Percentiles rank a stretch among this genome's conserved stretches.
Conservation (phyloP, 192 early-diverging fungal genomes). For the Mortierella hygrophila region DNA sequence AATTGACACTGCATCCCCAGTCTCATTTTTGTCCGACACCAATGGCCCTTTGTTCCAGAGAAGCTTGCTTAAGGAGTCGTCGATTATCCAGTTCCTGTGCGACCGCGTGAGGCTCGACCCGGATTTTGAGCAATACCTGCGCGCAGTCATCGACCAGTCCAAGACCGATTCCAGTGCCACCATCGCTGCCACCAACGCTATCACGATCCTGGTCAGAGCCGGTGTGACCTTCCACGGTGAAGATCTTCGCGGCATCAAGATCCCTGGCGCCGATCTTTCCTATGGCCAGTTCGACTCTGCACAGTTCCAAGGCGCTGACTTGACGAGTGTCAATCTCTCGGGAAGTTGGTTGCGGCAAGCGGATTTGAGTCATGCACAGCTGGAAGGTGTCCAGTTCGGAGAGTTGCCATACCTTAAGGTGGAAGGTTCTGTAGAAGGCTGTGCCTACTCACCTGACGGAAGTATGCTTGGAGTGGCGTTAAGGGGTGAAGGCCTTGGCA, state of each 20-base stretch:
- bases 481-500: neutral
- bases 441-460: constrained; percentile 1
- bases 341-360: neutral
- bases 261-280: neutral
- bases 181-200: constrained; percentile 7
- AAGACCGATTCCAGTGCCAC: neutral
- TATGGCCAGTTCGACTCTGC: constrained; percentile 7
- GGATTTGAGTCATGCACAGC: neutral
- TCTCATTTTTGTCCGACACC: neutral
- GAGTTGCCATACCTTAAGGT: neutral
- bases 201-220: constrained; percentile 4
- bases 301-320: neutral
- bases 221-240: neutral
- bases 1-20: neutral
- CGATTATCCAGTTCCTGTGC: constrained; percentile 8
- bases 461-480: neutral
- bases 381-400: neutral
- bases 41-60: neutral
- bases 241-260: neutral
- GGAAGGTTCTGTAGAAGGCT: neutral
- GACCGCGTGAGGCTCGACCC: constrained; percentile 1
- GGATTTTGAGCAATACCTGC: neutral
- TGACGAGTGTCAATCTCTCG: neutral
- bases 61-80: constrained; percentile 5
- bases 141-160: neutral